Base-by-base conservation (phyloP, 345 rosid species). In the Salix koriyanagi region DNA sequence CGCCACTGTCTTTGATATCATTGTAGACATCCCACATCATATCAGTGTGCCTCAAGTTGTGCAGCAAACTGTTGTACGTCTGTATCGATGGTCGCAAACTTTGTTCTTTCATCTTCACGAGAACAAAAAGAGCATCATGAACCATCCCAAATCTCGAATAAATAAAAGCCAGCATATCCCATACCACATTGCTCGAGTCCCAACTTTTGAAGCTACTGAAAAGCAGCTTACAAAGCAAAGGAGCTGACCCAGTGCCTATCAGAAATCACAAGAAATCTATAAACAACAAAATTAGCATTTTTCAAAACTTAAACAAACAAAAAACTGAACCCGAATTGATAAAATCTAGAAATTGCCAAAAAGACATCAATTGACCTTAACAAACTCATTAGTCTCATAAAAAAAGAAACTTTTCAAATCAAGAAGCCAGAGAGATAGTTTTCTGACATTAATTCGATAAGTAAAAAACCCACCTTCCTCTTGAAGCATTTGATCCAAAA, bases 151-250 rank as follows among this genome's bases (percentile, higher is more conserved):
- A 81, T 75, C 97, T 88, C n/a, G 90, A 93, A 79, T 86, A 86
- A 76, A 88, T 86, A 87, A 88, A 90, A 69, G 92, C 86, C 83
- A 91, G 54, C 86, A 83, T 79, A 86, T 93, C 97, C 92, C 97
- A 90, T 70, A 93, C 89, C 8, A 84, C 32, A 21, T 75, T 69
- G 28, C 87, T 90, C 9, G 90, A 88, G 6, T 85, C 86, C 90
- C 90, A 89, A 7, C 76, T 75, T n/a, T 70, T 56, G 75, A 91
- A 91, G 84, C 84, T 72, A 69, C 67, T 81, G 34, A 56, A 75
- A 12, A 93, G 89, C 73, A 87, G 67, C 80, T 93, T 85, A 77
- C 91, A 90, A 41, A 93, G 83, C 48, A 52, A 79, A 79, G 83
- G 80, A 67, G 97, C 90, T 30, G 97, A 90, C 34, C 88, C 92